Conservation (phyloP, 345 rosid genomes). For the Brassica nigra region DNA sequence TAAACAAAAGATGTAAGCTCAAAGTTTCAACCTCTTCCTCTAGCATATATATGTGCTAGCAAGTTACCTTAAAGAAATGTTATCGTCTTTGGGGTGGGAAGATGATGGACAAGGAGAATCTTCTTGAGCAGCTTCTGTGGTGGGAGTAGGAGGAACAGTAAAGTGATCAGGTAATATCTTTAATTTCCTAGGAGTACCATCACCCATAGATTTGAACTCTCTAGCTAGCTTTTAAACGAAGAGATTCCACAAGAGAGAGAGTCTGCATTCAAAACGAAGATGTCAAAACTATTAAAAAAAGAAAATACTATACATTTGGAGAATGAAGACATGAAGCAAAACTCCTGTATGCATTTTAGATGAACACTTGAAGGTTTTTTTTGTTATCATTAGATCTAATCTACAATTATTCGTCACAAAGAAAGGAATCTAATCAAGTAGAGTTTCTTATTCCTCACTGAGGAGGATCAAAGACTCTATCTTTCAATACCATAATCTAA, state of each 20-base stretch:
- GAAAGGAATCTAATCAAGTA: background rate
- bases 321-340: too few relatives aligned
- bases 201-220: too few relatives aligned
- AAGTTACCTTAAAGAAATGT: slow-evolving; percentile 47
- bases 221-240: too few relatives aligned
- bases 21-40: background rate
- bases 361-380: background rate
- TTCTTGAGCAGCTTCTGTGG: slow-evolving; percentile 20
- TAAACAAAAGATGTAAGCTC: slow-evolving; percentile 9
- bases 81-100: background rate
- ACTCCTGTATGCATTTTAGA: background rate
- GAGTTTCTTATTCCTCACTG: background rate
- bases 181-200: slow-evolving; percentile 55
- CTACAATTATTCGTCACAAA: background rate
- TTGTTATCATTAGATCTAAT: background rate
- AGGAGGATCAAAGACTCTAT: background rate
- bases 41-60: background rate
- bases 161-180: slow-evolving; percentile 74
- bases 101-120: slow-evolving; percentile 17
- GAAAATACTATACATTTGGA: background rate
- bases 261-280: too few relatives aligned
- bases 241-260: too few relatives aligned
- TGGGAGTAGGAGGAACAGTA: slow-evolving; percentile 45
- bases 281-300: background rate
- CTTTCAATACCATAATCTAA: background rate